Evolutionary conservation across 345 rosid species (phyloP), one percentile per base, ranked within the genome.

Genomic region (Camelina neglecta): DNA sequence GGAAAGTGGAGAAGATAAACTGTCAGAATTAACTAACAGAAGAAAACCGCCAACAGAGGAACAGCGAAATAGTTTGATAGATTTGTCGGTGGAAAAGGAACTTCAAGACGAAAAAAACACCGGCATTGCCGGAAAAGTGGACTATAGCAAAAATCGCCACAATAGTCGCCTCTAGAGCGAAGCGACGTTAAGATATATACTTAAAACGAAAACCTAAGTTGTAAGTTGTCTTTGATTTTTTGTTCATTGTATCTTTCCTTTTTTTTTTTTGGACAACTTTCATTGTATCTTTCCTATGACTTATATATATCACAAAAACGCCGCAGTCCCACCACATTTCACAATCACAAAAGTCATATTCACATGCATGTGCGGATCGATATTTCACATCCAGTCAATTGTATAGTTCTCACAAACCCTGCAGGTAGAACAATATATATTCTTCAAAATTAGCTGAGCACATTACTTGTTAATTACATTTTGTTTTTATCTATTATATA

Each of bases 311-410:
- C 41, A 61, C 75, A 62, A 62, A 3, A 66, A 15, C 51, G 1
- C n/a, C n/a, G 50, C 20, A 62, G 41, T 56, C 80, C 80, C 49
- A 69, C 71, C 71, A 62, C 33, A 76, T 76, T 69, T 69, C 75
- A 69, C 75, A 20, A 69, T 76, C 75, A 69, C 75, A 54, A 54
- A 75, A 76, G 62, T 61, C 79, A 62, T 61, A 29, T 61, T 68
- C 79, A 76, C 75, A 76, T 69, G 79, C 74, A 75, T 76, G 65
- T 76, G 64, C 54, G 49, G 69, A n/a, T 75, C 21, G 56, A 69
- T 42, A 42, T 51, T 13, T 60, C 45, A 60, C 73, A 74, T 67
- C 21, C 51, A 38, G 60, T 16, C 53, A 57, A 65, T 49, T 11
- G 3, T 65, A 49, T 33, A 49, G 18, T 54, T 41, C 62, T 62